A percentile compares a stretch with the other conserved stretches of the same genome.
phyloP scores from a whole-genome alignment of 179 eudicot genomes.

The Carnegiea gigantea region DNA sequence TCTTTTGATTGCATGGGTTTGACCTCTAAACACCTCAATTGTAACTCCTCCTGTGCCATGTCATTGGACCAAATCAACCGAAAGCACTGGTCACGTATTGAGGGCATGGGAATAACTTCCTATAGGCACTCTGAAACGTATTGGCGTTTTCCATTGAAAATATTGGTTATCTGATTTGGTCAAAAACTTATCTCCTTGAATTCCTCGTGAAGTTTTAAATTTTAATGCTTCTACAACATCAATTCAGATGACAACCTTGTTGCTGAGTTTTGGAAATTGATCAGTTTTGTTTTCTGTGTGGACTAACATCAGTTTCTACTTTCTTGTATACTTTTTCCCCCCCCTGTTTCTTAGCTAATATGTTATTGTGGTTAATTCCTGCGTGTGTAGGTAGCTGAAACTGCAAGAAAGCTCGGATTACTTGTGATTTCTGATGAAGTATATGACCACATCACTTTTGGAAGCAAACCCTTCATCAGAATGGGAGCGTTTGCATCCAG shows the following conservation, averaged over 20 bases:
- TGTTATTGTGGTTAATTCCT: background rate
- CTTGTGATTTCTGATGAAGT: conserved; percentile 62
- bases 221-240: background rate
- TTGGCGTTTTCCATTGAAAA: background rate
- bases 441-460: conserved; percentile 53
- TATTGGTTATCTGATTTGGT: background rate
- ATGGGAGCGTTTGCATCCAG: conserved; percentile 58
- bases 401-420: conserved; percentile 62
- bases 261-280: background rate
- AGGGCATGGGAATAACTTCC: background rate
- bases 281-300: too few relatives aligned
- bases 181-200: background rate
- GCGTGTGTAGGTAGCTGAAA: conserved; percentile 57
- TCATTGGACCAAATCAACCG: background rate
- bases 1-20: too few relatives aligned
- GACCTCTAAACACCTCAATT: background rate
- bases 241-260: background rate
- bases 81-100: background rate
- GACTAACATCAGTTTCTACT: too few relatives aligned
- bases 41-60: background rate
- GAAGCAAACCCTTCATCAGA: conserved; percentile 58
- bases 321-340: too few relatives aligned
- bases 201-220: background rate
- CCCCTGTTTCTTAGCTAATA: background rate
- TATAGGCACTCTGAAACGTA: background rate